These are phyloP conservation scores for Coemansia sp. DNA, from an alignment of 192 early-diverging fungal genomes.

Conservation along the genomic window DNA sequence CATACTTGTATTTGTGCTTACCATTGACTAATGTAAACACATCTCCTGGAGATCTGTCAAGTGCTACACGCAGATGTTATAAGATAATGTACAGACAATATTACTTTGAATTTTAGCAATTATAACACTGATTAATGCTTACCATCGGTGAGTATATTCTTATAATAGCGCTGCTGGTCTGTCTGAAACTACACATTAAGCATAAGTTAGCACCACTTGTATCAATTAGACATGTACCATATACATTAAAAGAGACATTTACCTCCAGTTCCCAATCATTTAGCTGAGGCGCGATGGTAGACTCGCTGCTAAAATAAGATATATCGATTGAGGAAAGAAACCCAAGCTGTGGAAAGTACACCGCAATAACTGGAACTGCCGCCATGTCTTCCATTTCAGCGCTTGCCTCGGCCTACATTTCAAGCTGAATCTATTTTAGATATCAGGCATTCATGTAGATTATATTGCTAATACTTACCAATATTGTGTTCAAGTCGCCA, in stretches of 20 bases:
- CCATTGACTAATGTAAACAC: constrained; percentile 79
- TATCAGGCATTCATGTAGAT: neutral
- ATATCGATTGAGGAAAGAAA: constrained; percentile 45
- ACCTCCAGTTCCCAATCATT: constrained; percentile 31
- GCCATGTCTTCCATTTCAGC: constrained; percentile 30
- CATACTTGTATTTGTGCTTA: constrained; percentile 16
- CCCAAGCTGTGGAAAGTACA: constrained; percentile 52
- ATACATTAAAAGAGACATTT: neutral
- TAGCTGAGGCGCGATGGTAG: neutral
- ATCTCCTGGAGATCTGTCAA: constrained; percentile 82
- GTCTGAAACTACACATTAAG: constrained; percentile 42
- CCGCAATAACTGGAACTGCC: constrained; percentile 32
- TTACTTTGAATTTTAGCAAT: neutral
- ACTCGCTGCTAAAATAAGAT: neutral
- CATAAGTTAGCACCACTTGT: neutral
- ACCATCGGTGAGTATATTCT: constrained; percentile 37
- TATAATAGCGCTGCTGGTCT: constrained; percentile 47
- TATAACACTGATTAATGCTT: neutral
- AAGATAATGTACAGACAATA: too few relatives aligned
- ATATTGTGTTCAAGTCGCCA: constrained; percentile 12
- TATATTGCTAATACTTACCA: constrained; percentile 18
- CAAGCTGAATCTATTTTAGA: neutral
- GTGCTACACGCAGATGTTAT: constrained; percentile 40
- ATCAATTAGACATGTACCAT: neutral
- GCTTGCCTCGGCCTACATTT: constrained; percentile 29